Evolutionary conservation across 768 basidiomycete species (phyloP).

Genomic region (Pholiota microspora): DNA sequence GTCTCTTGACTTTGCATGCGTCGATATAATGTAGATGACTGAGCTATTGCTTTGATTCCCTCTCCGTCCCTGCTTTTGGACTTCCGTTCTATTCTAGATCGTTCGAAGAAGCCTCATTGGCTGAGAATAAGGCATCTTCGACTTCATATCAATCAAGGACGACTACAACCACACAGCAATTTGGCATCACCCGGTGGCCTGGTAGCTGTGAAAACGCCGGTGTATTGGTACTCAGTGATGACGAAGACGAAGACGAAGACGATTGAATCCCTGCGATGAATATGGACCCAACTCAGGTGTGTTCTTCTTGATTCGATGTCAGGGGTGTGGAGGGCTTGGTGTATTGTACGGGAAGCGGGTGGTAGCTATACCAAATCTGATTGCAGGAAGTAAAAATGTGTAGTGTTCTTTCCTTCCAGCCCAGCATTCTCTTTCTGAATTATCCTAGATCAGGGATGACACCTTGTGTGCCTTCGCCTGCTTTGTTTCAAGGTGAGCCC

Average conservation of each 20-base stretch:
- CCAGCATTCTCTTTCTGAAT: slow-evolving; percentile 15
- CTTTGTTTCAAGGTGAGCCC: slow-evolving; percentile 14
- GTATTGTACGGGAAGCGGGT: neutral
- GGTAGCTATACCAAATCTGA: slow-evolving; percentile 5
- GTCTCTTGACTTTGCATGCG: slow-evolving; percentile 10
- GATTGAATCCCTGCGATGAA: slow-evolving; percentile 19
- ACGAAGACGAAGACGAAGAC: slow-evolving; percentile 37
- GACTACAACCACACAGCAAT: slow-evolving; percentile 15
- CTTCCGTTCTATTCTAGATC: slow-evolving; percentile 23
- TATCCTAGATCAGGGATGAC: slow-evolving; percentile 11
- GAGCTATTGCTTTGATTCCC: slow-evolving; percentile 14
- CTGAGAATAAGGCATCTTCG: neutral
- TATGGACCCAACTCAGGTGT: slow-evolving; percentile 16
- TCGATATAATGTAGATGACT: slow-evolving; percentile 2
- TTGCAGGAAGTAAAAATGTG: slow-evolving; percentile 18
- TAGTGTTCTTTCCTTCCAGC: slow-evolving; percentile 13
- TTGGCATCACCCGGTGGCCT: slow-evolving; percentile 38
- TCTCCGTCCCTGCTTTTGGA: neutral
- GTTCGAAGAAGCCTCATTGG: slow-evolving; percentile 30
- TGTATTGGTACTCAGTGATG: slow-evolving; percentile 51
- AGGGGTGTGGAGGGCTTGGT: slow-evolving; percentile 1
- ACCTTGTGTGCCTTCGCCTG: slow-evolving; percentile 8
- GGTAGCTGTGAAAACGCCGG: slow-evolving; percentile 37
- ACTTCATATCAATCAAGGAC: slow-evolving; percentile 7
- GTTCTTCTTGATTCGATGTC: slow-evolving; percentile 16